These are phyloP conservation scores for Thalassiosira livingstoniorum DNA, from an alignment of 352 stramenopile species.

Conservation along the genomic window DNA sequence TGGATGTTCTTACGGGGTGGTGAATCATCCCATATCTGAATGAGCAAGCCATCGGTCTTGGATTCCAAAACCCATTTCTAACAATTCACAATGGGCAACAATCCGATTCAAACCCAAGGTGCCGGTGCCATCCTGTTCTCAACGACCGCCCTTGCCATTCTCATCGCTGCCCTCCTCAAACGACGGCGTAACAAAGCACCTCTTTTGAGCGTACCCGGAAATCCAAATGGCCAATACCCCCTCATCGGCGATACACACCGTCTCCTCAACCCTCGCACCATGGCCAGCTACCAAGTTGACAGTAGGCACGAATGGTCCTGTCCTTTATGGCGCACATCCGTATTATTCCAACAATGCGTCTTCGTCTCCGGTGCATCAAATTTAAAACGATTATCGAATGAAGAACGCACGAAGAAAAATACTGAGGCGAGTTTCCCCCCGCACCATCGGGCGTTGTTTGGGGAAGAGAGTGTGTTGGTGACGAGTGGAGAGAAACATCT, in stretches of 20 bases:
- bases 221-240: conserved; percentile 22
- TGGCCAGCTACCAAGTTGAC: conserved; percentile 31
- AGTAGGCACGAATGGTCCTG: conserved; percentile 15
- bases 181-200: no score
- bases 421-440: conserved; percentile 45
- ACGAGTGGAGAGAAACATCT: conserved; percentile 38
- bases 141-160: no score
- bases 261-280: conserved; percentile 43
- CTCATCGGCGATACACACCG: conserved; percentile 43
- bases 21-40: no score
- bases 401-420: conserved; percentile 36
- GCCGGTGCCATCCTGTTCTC: no score
- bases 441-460: conserved; percentile 48
- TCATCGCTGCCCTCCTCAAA: no score
- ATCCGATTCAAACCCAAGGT: no score
- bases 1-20: no score
- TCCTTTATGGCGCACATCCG: conserved; percentile 39
- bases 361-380: conserved; percentile 30
- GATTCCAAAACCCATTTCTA: no score
- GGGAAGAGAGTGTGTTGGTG: conserved; percentile 36
- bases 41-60: no score
- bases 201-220: conserved; percentile 21
- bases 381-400: conserved; percentile 25
- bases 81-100: no score
- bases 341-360: conserved; percentile 41